phyloP scores from a whole-genome alignment of 257 asterid species.

The Mentha longifolia region DNA sequence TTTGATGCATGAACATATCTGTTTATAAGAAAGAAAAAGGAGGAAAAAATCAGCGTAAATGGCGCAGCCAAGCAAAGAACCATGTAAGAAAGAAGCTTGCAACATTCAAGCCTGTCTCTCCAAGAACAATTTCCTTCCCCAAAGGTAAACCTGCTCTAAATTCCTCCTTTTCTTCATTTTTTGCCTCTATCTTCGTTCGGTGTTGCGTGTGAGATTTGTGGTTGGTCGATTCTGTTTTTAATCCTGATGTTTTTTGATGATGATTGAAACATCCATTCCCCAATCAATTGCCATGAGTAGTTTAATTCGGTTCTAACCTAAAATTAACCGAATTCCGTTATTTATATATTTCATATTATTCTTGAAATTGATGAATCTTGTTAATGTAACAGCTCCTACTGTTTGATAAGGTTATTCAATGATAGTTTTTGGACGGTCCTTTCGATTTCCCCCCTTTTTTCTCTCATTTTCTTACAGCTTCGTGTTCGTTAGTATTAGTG shows the following conservation, averaged over 20 bases:
- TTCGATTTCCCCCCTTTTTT: too few relatives aligned
- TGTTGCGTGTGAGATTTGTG: background rate
- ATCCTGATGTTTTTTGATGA: background rate
- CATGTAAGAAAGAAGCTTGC: slow-evolving; percentile 94
- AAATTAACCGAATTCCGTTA: background rate
- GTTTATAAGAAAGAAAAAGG: background rate
- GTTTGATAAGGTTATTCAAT: background rate
- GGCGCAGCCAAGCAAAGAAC: slow-evolving; percentile 89
- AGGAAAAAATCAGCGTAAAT: slow-evolving; percentile 29
- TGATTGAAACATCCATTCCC: background rate
- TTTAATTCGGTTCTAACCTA: background rate
- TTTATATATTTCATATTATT: background rate
- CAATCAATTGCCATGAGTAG: background rate
- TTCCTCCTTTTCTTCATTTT: too few relatives aligned
- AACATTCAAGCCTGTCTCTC: slow-evolving; percentile 96
- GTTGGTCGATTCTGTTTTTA: background rate
- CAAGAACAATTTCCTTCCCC: slow-evolving; percentile 90
- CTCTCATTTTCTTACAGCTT: too few relatives aligned
- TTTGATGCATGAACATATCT: too few relatives aligned
- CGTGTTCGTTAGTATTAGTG: too few relatives aligned
- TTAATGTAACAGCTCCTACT: background rate
- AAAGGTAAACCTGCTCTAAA: slow-evolving; percentile 44
- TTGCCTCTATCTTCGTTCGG: background rate
- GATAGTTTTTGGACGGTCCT: background rate
- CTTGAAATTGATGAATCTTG: background rate